Evolutionary conservation across 2,329 filamentous ascomycete genomes (phyloP), one percentile per base, ranked within the genome.

Genomic region (Curvularia spicifera): DNA sequence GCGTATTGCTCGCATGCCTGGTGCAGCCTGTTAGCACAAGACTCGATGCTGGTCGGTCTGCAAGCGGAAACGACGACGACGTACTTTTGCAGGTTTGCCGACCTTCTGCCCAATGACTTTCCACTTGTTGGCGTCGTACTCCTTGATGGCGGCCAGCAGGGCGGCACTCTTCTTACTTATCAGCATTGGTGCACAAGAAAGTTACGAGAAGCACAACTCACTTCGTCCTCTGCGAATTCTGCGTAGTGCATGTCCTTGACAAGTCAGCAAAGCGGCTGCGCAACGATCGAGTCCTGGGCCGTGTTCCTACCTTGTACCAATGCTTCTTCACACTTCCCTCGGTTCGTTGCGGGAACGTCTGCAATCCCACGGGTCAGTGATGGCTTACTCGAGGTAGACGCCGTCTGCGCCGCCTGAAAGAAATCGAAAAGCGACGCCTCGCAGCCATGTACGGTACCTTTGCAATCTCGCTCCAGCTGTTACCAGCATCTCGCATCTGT

Each of bases 241-340:
- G 95, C 95, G 77, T 98, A 98, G 76, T 99, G 95, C 95, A 99
- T 99, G 71, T 99, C 95, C 91, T 95, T 60, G 57, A 31, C 44
- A 29, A 57, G 61, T 76, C 59, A 77, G 71, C 61, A 18, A 58
- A 49, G 46, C 2, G 56, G 22, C 55, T 37, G 39, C 42, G 54
- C 53, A 57, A 56, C 60, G 60, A 56, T 66, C 66, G 50, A 44
- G 53, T 44, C 20, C 26, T 18, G 29, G 49, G 33, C 48, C 29
- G 40, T 52, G 46, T 48, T 64, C 79, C 55, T 81, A 92, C 91
- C 85, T 98, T 98, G 79, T 99, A 98, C 94, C 95, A 99, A 78
- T 99, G 95, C 80, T 98, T 99, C 84, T 98, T 99, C 22, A 99
- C 95, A 72, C 93, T 97, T 7, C 95, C 95, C 80, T 99, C 95